A percentile compares a stretch with the other conserved stretches of the same genome.
Evolutionary conservation across 352 stramenopile genomes (phyloP).

Genomic region (Phytophthora podocarpi): DNA sequence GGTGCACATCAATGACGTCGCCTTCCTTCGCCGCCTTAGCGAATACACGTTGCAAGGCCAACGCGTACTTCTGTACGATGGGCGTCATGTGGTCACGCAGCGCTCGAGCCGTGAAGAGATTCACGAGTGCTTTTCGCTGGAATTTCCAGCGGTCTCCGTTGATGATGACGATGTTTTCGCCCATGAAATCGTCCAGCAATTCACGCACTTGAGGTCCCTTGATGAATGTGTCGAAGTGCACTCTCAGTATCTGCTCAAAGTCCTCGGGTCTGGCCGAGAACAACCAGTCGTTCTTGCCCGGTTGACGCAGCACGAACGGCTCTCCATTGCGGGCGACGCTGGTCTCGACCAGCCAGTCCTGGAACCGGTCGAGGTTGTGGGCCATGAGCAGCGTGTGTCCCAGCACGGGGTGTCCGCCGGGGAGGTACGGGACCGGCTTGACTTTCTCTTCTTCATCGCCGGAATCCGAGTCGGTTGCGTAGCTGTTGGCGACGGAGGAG

Average conservation of each 20-base stretch:
- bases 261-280: slow-evolving; percentile 48
- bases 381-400: slow-evolving; percentile 41
- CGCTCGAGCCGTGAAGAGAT: slow-evolving; percentile 46
- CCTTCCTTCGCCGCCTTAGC: no score
- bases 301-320: slow-evolving; percentile 41
- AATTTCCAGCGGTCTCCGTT: slow-evolving; percentile 51
- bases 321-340: slow-evolving; percentile 33
- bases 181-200: slow-evolving; percentile 52
- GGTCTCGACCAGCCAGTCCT: slow-evolving; percentile 44
- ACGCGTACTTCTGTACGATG: slow-evolving; percentile 39
- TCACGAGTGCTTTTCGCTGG: slow-evolving; percentile 48
- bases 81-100: slow-evolving; percentile 49
- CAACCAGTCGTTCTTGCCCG: slow-evolving; percentile 47
- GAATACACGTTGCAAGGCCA: slow-evolving; percentile 27
- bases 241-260: slow-evolving; percentile 63
- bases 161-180: slow-evolving; percentile 51
- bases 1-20: no score
- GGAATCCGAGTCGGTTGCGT: slow-evolving; percentile 13
- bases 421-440: slow-evolving; percentile 30
- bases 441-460: slow-evolving; percentile 14
- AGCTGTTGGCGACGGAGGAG: slow-evolving; percentile 7
- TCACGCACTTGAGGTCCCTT: slow-evolving; percentile 53
- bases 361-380: slow-evolving; percentile 35
- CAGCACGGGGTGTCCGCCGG: slow-evolving; percentile 27
- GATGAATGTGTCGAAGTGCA: slow-evolving; percentile 56